Conservation (phyloP, 495 filamentous ascomycete species). For the Lepidopterella palustris region DNA sequence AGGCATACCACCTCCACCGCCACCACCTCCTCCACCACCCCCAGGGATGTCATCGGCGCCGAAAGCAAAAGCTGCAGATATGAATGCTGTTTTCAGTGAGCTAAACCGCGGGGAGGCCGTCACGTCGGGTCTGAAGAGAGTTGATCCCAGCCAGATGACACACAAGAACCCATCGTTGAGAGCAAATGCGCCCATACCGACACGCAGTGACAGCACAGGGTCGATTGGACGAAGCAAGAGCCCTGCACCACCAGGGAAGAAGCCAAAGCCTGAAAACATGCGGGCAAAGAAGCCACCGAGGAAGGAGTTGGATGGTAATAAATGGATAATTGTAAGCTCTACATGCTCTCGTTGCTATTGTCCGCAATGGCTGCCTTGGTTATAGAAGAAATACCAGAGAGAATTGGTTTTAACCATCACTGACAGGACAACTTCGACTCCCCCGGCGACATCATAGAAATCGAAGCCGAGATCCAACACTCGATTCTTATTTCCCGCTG, state of each 20-base stretch:
- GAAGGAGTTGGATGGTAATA: conserved; percentile 89
- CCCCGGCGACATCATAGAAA: conserved; percentile 56
- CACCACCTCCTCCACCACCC: conserved; percentile 59
- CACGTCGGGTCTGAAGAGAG: conserved; percentile 82
- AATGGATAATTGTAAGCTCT: conserved; percentile 72
- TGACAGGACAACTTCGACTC: conserved; percentile 84
- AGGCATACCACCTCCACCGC: conserved; percentile 45
- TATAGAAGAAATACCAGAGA: too few species aligned
- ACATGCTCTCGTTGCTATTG: background rate
- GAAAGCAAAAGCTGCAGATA: conserved; percentile 40
- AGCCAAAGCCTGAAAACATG: conserved; percentile 93
- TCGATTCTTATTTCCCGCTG: conserved; percentile 89
- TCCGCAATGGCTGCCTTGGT: too few species aligned
- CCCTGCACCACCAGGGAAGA: conserved; percentile 71
- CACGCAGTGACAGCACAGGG: conserved; percentile 48
- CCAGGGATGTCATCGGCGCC: conserved; percentile 65
- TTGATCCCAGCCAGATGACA: conserved; percentile 90
- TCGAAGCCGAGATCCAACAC: conserved; percentile 73
- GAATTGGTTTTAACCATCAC: conserved; percentile 12
- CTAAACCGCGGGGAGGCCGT: conserved; percentile 82
- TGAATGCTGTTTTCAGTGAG: conserved; percentile 80
- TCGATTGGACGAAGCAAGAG: conserved; percentile 59
- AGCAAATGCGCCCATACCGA: conserved; percentile 60
- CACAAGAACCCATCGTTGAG: conserved; percentile 97
- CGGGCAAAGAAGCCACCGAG: conserved; percentile 85